Percentiles rank a stretch among this genome's conserved stretches.
These are phyloP conservation scores for Suillus placidus DNA, from an alignment of 768 basidiomycete genomes.

Conservation along the genomic window DNA sequence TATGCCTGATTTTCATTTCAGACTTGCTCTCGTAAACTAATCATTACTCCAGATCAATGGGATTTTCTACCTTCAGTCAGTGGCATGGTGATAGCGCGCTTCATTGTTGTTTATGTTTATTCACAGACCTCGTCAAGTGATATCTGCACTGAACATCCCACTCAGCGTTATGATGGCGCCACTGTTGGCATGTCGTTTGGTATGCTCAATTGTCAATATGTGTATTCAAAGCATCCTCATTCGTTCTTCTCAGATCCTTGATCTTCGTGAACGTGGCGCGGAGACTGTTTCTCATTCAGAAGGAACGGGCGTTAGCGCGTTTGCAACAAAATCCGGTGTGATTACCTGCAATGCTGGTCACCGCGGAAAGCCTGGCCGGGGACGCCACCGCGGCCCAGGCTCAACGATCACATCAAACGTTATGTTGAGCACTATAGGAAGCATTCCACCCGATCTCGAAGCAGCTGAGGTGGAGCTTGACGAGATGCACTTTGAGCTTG, in stretches of 20 bases:
- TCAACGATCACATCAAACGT: constrained; percentile 64
- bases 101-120: constrained; percentile 15
- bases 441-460: constrained; percentile 54
- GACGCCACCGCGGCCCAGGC: constrained; percentile 50
- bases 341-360: constrained; percentile 27
- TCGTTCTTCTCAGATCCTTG: constrained; percentile 61
- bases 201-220: constrained; percentile 31
- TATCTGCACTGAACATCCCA: constrained; percentile 83
- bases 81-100: neutral
- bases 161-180: constrained; percentile 84
- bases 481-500: constrained; percentile 51
- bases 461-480: constrained; percentile 60
- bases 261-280: constrained; percentile 79
- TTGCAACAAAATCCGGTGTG: constrained; percentile 61
- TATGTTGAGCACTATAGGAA: constrained; percentile 65
- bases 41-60: constrained; percentile 59
- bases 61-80: constrained; percentile 84
- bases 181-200: constrained; percentile 77
- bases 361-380: constrained; percentile 25
- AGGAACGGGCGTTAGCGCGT: constrained; percentile 67
- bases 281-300: constrained; percentile 70
- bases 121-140: constrained; percentile 73
- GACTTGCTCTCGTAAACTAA: constrained; percentile 12
- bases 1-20: constrained; percentile 24
- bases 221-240: constrained; percentile 7